Percentiles rank a stretch among this genome's conserved stretches.
Conservation (phyloP, 2,329 filamentous ascomycete species). For the Ceratocystis huliohia region DNA sequence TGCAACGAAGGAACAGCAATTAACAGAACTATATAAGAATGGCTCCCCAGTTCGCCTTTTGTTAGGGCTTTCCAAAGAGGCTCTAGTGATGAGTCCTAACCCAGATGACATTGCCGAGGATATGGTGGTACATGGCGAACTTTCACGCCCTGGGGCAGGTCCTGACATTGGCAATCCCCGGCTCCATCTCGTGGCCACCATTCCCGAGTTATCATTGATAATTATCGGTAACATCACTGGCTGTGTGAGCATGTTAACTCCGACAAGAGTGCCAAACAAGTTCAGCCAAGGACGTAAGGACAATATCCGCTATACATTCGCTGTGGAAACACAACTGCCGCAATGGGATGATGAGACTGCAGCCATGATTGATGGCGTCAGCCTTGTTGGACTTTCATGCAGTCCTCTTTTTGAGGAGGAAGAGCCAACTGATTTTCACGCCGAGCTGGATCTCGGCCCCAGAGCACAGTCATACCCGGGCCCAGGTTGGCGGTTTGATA, state of each 20-base stretch:
- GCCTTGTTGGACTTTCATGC: constrained; percentile 55
- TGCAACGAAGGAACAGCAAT: background rate
- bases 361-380: constrained; percentile 34
- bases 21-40: background rate
- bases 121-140: no score
- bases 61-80: background rate
- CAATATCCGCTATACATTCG: constrained; percentile 32
- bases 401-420: constrained; percentile 45
- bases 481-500: background rate
- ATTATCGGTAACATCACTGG: constrained; percentile 55
- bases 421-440: constrained; percentile 15
- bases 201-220: constrained; percentile 59
- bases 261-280: constrained; percentile 23
- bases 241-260: constrained; percentile 50
- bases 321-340: constrained; percentile 42
- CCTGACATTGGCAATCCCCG: background rate
- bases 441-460: background rate
- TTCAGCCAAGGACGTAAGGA: constrained; percentile 22
- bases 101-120: background rate
- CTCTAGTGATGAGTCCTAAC: background rate
- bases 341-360: constrained; percentile 35
- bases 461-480: background rate
- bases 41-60: background rate
- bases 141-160: background rate
- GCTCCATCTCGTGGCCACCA: constrained; percentile 30